Percentiles rank a stretch among this genome's conserved stretches.
These are phyloP conservation scores for Trichoderma sp. DNA, from an alignment of 2,329 filamentous ascomycete genomes.

Conservation along the genomic window DNA sequence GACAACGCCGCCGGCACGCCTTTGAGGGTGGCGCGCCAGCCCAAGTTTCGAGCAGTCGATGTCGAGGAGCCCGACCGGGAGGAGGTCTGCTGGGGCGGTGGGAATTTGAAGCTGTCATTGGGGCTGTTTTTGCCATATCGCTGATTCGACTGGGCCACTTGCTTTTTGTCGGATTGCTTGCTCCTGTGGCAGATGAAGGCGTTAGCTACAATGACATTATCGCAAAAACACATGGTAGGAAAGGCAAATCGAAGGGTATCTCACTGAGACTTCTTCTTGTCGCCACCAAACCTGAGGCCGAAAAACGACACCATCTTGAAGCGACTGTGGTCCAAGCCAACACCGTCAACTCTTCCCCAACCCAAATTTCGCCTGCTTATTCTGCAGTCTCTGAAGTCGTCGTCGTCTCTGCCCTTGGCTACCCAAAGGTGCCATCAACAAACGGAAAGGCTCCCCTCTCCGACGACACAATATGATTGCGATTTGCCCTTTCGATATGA, in stretches of 20 bases:
- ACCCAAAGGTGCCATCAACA: slow-evolving; percentile 20
- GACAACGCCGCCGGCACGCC: slow-evolving; percentile 45
- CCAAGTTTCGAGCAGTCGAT: slow-evolving; percentile 29
- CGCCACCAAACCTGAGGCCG: slow-evolving; percentile 56
- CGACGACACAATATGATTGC: background rate
- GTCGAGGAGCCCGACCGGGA: slow-evolving; percentile 47
- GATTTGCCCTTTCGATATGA: background rate
- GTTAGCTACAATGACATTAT: background rate
- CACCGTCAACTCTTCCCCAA: background rate
- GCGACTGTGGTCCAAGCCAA: background rate
- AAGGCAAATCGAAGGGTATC: slow-evolving; percentile 17
- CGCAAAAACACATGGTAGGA: background rate
- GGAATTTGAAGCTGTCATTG: slow-evolving; percentile 41
- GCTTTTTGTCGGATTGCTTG: slow-evolving; percentile 31
- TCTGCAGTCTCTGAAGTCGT: slow-evolving; percentile 9
- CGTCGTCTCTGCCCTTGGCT: slow-evolving; percentile 14
- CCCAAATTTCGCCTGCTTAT: background rate
- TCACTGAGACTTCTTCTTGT: slow-evolving; percentile 59
- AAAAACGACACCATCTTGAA: slow-evolving; percentile 60
- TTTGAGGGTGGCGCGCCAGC: slow-evolving; percentile 41
- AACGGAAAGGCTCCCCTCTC: slow-evolving; percentile 1
- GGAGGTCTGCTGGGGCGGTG: slow-evolving; percentile 38
- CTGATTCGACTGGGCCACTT: slow-evolving; percentile 27
- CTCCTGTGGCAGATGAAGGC: slow-evolving; percentile 20
- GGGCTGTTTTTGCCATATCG: slow-evolving; percentile 25